These are phyloP conservation scores for Tolypocladium ophioglossoides DNA, from an alignment of 2,329 filamentous ascomycete genomes.

Conservation along the genomic window DNA sequence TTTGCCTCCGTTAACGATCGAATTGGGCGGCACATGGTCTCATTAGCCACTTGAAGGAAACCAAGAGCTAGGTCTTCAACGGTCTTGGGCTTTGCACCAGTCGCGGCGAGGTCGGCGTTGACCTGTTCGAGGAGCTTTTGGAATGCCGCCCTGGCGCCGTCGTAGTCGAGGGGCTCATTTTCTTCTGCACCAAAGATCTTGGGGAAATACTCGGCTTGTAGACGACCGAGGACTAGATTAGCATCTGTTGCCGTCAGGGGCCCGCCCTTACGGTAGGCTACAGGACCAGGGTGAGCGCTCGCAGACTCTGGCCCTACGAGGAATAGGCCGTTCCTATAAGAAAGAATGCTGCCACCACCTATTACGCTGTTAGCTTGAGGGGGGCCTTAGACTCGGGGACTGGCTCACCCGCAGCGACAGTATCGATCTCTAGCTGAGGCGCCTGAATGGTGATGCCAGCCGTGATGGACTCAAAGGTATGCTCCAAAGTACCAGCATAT, in stretches of 20 bases:
- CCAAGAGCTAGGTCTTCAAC: conserved; percentile 24
- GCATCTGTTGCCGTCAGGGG: conserved; percentile 64
- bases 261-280: conserved; percentile 63
- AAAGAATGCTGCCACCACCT: conserved; percentile 60
- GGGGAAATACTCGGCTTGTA: conserved; percentile 53
- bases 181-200: conserved; percentile 36
- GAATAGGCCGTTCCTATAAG: conserved; percentile 63
- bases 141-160: conserved; percentile 28
- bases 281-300: conserved; percentile 59
- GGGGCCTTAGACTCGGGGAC: too few species aligned
- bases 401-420: conserved; percentile 48
- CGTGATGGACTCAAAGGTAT: conserved; percentile 61
- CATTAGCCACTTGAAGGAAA: conserved; percentile 24
- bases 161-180: conserved; percentile 24
- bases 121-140: conserved; percentile 29
- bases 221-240: conserved; percentile 55
- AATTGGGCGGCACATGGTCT: conserved; percentile 24
- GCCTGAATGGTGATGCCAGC: conserved; percentile 70
- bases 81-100: conserved; percentile 11
- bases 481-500: conserved; percentile 34
- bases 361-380: too few species aligned
- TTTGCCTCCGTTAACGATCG: conserved; percentile 24
- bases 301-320: conserved; percentile 64
- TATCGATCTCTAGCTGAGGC: conserved; percentile 73
- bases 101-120: conserved; percentile 23